Evolutionary conservation across 345 rosid species (phyloP).

Genomic region (Rubroshorea leprosula): DNA sequence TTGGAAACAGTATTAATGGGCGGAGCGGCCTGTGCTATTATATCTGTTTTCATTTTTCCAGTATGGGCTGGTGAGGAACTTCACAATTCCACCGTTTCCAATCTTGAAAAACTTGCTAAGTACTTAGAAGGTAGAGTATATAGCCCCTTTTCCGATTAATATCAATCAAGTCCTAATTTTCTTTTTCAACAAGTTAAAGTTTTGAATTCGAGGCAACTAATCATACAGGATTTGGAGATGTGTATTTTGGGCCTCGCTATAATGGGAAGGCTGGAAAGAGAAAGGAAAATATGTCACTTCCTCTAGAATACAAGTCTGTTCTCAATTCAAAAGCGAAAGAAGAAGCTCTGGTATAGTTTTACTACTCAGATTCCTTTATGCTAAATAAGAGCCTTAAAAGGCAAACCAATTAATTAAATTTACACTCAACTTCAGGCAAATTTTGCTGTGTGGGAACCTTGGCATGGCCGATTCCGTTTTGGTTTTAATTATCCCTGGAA

Average conservation of each 20-base stretch:
- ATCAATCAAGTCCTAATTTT: too few species aligned
- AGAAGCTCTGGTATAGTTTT: slow-evolving; percentile 30
- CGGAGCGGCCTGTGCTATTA: not conserved
- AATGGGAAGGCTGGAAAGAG: not conserved
- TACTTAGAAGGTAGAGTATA: slow-evolving; percentile 20
- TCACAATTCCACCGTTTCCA: slow-evolving; percentile 19
- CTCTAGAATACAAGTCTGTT: slow-evolving; percentile 26
- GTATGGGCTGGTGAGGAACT: slow-evolving; percentile 27
- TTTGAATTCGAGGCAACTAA: not conserved
- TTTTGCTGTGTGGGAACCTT: slow-evolving; percentile 47
- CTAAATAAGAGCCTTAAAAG: too few species aligned
- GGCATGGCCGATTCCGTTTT: slow-evolving; percentile 39
- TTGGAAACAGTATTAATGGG: slow-evolving; percentile 29
- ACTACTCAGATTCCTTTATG: too few species aligned
- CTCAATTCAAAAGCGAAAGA: slow-evolving; percentile 29
- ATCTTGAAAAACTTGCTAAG: slow-evolving; percentile 23
- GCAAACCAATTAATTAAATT: not conserved
- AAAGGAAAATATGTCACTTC: slow-evolving; percentile 6
- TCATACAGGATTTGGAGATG: slow-evolving; percentile 22
- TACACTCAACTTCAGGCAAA: slow-evolving; percentile 21
- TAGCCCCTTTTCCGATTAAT: not conserved
- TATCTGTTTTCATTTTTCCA: slow-evolving; percentile 21
- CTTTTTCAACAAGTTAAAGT: not conserved
- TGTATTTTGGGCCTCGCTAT: slow-evolving; percentile 4
- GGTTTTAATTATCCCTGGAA: slow-evolving; percentile 42